Base-by-base conservation (phyloP, 345 rosid species). In the Carallia pectinifolia region DNA sequence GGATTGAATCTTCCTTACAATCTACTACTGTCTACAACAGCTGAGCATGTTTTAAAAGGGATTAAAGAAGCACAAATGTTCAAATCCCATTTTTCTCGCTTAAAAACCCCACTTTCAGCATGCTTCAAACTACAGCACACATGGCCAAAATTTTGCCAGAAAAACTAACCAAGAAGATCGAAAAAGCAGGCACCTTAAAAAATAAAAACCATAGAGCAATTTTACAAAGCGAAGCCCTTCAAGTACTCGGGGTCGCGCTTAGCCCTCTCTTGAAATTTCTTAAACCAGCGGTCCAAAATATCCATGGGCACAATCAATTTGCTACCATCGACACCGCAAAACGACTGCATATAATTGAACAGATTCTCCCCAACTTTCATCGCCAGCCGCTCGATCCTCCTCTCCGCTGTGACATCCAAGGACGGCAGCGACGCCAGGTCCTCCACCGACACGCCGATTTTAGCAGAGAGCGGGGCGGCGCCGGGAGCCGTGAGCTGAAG, bases 261-360 rank as follows among this genome's bases (percentile, higher is more conserved):
- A 10, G 97, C 92, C 76, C 80, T 84, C 72, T 92, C 97, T 73
- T 89, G 97, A 71, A 95, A 95, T 86, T 95, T 94, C 77, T 89
- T 92, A 71, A 95, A 95, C 99, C 99, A 92, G 29, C 97, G 86
- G 65, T 95, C 97, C 79, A 95, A 75, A 38, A 94, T 94, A 79
- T 94, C 99, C 93, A 86, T 90, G 5, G 99, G 97, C 58, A 95
- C 99, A 47, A 95, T 82, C 84, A 92, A 79, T 67, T 75, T 92
- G 75, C 83, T 87, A 34, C 97, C 97, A 69, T 95, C 97, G 18
- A 87, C 87, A 6, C 97, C 97, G 66, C 97, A 95, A 61, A 95
- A 95, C 33, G 99, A 95, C 79, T 95, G 99, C 99, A 95, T 95
- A 58, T 90, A 95, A 58, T 92, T 92, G 65, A 95, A 95, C 75